These are phyloP conservation scores for Fraxinus albicans DNA, from an alignment of 305 asterid species.

Conservation along the genomic window DNA sequence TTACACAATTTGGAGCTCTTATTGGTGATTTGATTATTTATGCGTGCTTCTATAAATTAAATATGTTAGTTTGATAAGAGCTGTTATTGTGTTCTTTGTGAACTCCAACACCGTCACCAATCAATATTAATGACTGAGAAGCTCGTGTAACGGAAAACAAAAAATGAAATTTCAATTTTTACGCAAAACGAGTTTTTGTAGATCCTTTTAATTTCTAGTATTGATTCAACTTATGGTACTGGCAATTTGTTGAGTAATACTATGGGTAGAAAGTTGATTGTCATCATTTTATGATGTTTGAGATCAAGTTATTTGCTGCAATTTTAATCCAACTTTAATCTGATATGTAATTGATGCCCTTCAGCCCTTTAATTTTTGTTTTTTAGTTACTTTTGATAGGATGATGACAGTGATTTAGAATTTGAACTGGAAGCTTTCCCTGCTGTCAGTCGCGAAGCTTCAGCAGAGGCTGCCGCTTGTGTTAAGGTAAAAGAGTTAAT, in stretches of 20 bases:
- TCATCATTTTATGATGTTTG: not conserved
- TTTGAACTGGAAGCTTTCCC: slow-evolving; percentile 73
- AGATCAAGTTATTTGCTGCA: not conserved
- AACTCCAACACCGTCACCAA: not conserved
- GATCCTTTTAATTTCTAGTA: not conserved
- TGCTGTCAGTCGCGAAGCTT: slow-evolving; percentile 59
- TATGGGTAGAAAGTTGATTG: not conserved
- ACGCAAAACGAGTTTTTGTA: not conserved
- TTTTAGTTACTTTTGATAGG: slow-evolving; percentile 44
- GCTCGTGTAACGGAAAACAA: not conserved
- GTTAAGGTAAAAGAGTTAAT: slow-evolving; percentile 55
- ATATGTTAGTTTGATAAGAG: not conserved
- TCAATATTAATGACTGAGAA: not conserved
- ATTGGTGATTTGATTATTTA: not conserved
- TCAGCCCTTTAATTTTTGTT: not conserved
- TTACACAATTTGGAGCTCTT: not conserved
- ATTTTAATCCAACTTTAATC: slow-evolving; percentile 10
- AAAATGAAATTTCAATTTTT: not conserved
- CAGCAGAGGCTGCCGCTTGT: slow-evolving; percentile 75
- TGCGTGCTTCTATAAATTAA: not conserved
- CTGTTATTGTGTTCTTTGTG: not conserved
- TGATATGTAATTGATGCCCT: not conserved
- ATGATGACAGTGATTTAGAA: slow-evolving; percentile 84
- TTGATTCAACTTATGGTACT: not conserved
- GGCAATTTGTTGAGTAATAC: not conserved